phyloP scores from a whole-genome alignment of 2,329 filamentous ascomycete species.

The Emergomyces africanus region DNA sequence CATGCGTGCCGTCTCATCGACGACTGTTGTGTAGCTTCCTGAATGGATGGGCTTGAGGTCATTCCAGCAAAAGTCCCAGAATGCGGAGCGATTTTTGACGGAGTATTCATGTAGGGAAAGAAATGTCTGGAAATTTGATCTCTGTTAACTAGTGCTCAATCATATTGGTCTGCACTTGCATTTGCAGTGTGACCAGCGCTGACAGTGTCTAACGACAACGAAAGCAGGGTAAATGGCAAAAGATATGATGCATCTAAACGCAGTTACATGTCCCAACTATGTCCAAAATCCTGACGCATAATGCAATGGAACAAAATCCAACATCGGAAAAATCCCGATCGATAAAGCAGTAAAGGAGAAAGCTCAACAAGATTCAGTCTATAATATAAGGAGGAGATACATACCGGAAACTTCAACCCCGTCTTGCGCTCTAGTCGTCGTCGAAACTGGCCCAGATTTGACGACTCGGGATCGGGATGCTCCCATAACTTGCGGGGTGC shows the following conservation, averaged over 20 bases:
- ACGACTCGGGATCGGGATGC: constrained; percentile 15
- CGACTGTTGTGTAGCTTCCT: constrained; percentile 45
- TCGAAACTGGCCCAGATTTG: constrained; percentile 14
- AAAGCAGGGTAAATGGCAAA: not conserved
- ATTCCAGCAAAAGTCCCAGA: constrained; percentile 54
- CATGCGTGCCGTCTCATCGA: constrained; percentile 59
- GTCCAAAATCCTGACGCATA: not conserved
- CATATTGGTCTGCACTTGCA: not conserved
- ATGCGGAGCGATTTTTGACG: constrained; percentile 46
- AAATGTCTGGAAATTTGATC: constrained; percentile 41
- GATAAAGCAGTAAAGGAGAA: not conserved
- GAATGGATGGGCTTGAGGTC: constrained; percentile 49
- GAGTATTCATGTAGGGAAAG: constrained; percentile 60
- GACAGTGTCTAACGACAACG: not conserved
- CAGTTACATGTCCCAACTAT: not conserved
- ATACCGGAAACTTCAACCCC: constrained; percentile 9
- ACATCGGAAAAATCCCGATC: not conserved
- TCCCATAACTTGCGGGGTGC: constrained; percentile 15
- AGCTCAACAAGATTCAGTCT: not conserved
- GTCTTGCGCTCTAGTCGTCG: constrained; percentile 10
- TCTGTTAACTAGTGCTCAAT: not conserved
- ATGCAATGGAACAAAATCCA: not conserved
- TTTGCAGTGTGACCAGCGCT: not conserved
- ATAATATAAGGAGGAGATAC: not conserved
- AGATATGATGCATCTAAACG: not conserved